These are phyloP conservation scores for Malbranchea cinnamomea DNA, from an alignment of 2,329 filamentous ascomycete genomes.

Conservation along the genomic window DNA sequence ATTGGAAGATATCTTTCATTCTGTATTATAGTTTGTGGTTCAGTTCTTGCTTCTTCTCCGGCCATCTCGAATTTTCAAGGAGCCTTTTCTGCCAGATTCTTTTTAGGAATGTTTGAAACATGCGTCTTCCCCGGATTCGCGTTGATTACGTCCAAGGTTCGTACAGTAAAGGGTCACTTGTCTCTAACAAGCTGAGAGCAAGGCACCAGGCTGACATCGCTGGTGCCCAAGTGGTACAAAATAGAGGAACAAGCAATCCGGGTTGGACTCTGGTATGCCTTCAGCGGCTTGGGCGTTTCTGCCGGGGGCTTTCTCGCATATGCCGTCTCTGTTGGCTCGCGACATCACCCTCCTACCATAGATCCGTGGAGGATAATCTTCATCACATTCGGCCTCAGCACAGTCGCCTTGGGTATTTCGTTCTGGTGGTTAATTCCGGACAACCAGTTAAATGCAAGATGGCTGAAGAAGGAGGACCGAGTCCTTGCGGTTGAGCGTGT, in stretches of 20 bases:
- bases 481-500: constrained; percentile 56
- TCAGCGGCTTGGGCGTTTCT: constrained; percentile 50
- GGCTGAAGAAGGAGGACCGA: constrained; percentile 51
- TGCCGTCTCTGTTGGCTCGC: constrained; percentile 43
- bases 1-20: constrained; percentile 51
- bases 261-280: constrained; percentile 53
- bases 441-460: constrained; percentile 45
- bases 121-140: constrained; percentile 56
- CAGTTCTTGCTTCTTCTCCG: constrained; percentile 46
- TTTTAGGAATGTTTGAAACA: constrained; percentile 53
- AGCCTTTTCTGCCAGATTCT: constrained; percentile 50
- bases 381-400: constrained; percentile 39
- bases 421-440: constrained; percentile 43
- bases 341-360: constrained; percentile 40
- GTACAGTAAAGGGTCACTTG: constrained; percentile 2
- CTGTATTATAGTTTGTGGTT: constrained; percentile 41
- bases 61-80: constrained; percentile 45
- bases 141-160: constrained; percentile 40
- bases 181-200: neutral
- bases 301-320: constrained; percentile 49
- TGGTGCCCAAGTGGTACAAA: constrained; percentile 48
- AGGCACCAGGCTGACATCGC: neutral
- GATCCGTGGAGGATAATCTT: constrained; percentile 53
- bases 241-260: constrained; percentile 50
- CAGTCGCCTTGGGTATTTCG: constrained; percentile 31